Conservation (phyloP, 1,284 basidiomycete species). For the Cryptococcus floricola region DNA sequence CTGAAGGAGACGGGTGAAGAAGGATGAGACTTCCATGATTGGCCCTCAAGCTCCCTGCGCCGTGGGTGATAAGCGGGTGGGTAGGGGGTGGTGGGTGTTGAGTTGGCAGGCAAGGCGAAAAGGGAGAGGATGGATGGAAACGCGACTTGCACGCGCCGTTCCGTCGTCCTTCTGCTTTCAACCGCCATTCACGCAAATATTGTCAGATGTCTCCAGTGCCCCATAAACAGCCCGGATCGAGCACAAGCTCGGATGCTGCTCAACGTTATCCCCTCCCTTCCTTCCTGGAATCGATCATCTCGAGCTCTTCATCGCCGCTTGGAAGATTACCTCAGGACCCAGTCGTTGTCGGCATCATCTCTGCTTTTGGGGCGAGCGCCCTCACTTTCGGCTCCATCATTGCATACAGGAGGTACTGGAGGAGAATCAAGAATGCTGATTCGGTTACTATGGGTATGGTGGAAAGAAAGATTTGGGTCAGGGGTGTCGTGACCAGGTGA, state of each 20-base stretch:
- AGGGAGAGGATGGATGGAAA: not conserved
- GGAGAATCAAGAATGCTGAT: constrained; percentile 59
- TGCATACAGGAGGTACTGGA: constrained; percentile 58
- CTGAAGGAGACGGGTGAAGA: constrained; percentile 44
- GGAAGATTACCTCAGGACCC: constrained; percentile 24
- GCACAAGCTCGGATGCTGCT: not conserved
- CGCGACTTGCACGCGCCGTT: not conserved
- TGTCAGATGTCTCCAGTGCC: no score
- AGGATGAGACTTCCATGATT: constrained; percentile 40
- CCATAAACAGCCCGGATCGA: no score
- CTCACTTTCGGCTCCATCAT: constrained; percentile 50
- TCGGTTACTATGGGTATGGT: constrained; percentile 63
- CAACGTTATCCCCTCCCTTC: constrained; percentile 1
- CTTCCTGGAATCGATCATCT: constrained; percentile 14
- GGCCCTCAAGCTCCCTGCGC: not conserved
- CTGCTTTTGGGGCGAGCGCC: constrained; percentile 37
- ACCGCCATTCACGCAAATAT: not conserved
- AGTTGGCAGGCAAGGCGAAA: not conserved
- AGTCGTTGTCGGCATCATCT: constrained; percentile 30
- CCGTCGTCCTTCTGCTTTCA: not conserved
- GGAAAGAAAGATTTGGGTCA: constrained; percentile 60
- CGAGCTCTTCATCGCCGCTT: constrained; percentile 11
- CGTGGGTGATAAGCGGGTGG: not conserved
- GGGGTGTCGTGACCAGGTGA: constrained; percentile 69
- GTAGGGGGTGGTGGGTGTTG: not conserved